Conservation (phyloP, 371 early-diverging fungal genomes). For the Apophysomyces elegans region DNA sequence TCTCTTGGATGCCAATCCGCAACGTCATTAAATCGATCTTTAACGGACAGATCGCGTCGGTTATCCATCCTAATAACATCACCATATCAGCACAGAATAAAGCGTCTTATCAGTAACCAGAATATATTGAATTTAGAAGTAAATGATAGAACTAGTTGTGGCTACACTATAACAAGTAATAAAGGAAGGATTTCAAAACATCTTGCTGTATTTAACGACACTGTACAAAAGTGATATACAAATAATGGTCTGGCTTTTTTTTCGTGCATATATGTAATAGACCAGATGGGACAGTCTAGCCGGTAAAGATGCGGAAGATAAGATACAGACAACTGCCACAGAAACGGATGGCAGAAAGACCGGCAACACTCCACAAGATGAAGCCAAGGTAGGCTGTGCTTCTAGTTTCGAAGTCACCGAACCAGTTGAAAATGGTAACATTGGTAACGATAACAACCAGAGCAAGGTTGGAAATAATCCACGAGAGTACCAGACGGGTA, state of each 20-base stretch:
- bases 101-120: too few relatives aligned
- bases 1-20: too few relatives aligned
- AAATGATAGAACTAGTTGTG: too few relatives aligned
- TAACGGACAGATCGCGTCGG: too few relatives aligned
- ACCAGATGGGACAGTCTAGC: constrained; percentile 20
- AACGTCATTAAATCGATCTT: too few relatives aligned
- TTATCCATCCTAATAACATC: too few relatives aligned
- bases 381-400: constrained; percentile 80
- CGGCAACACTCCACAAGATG: constrained; percentile 90
- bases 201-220: not conserved
- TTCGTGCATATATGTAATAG: not conserved
- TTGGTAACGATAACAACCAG: constrained; percentile 67
- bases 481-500: constrained; percentile 72
- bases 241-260: constrained; percentile 2
- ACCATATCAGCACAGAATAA: too few relatives aligned
- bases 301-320: constrained; percentile 56
- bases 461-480: constrained; percentile 84
- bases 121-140: too few relatives aligned
- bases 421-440: constrained; percentile 30
- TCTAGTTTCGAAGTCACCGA: constrained; percentile 40
- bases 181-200: too few relatives aligned
- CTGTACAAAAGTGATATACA: not conserved
- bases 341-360: constrained; percentile 81
- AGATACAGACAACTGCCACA: constrained; percentile 79
- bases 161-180: too few relatives aligned